phyloP scores from a whole-genome alignment of 179 eudicot species.

The Silene noctiflora region DNA sequence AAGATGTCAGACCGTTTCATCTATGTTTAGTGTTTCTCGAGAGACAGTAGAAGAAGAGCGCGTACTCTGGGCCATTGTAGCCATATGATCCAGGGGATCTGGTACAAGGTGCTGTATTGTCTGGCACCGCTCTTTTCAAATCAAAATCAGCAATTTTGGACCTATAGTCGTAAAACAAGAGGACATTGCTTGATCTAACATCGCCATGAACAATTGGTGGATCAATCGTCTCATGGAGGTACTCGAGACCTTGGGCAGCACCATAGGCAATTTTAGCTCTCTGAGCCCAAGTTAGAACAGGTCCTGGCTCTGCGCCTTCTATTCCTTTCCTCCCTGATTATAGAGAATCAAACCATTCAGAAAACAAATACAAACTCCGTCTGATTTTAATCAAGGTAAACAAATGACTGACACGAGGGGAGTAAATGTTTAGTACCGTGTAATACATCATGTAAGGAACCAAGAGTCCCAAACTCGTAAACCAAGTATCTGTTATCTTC shows the following conservation, averaged over 20 bases:
- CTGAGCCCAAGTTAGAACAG: constrained; percentile 58
- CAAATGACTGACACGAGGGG: background rate
- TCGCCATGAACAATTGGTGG: constrained; percentile 78
- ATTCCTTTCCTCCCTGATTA: constrained; percentile 71
- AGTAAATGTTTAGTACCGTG: constrained; percentile 51
- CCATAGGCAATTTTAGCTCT: constrained; percentile 76
- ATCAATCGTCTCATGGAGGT: constrained; percentile 71
- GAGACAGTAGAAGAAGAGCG: background rate
- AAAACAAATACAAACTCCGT: background rate
- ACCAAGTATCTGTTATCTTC: constrained; percentile 55
- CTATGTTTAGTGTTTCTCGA: too few species aligned
- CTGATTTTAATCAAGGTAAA: too few species aligned
- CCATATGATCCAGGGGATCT: constrained; percentile 79
- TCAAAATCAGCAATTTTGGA: constrained; percentile 75
- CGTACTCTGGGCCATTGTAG: constrained; percentile 85
- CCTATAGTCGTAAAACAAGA: constrained; percentile 59
- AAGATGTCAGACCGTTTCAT: too few species aligned
- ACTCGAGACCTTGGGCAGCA: constrained; percentile 84
- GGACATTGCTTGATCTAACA: constrained; percentile 73
- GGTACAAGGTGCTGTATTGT: constrained; percentile 63
- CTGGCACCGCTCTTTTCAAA: constrained; percentile 64
- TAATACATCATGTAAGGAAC: constrained; percentile 73
- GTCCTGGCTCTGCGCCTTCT: constrained; percentile 76
- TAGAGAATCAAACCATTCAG: background rate
- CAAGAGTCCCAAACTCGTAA: constrained; percentile 67